Evolutionary conservation across 345 rosid genomes (phyloP).

Genomic region (Leavenworthia alabamica): DNA sequence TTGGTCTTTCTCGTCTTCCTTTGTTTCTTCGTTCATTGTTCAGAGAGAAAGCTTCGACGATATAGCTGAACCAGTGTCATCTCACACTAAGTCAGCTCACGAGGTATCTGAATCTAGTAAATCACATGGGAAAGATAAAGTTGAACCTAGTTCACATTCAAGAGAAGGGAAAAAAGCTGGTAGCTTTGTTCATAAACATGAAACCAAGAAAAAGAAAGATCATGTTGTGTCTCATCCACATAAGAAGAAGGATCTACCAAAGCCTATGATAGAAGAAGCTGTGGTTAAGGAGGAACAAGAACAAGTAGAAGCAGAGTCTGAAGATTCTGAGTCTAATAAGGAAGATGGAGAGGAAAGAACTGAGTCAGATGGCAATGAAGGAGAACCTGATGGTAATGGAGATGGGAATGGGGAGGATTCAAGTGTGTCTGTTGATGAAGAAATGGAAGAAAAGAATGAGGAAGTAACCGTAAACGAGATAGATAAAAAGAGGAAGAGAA

Average conservation of each 20-base stretch:
- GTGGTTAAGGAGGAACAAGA: conserved; percentile 36
- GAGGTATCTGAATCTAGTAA: conserved; percentile 26
- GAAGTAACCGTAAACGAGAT: conserved; percentile 35
- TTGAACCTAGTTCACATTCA: conserved; percentile 33
- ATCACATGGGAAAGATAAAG: conserved; percentile 28
- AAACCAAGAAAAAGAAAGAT: conserved; percentile 39
- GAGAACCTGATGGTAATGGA: conserved; percentile 35
- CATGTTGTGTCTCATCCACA: conserved; percentile 33
- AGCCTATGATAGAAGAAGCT: conserved; percentile 30
- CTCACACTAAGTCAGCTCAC: conserved; percentile 31
- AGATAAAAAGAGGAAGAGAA: conserved; percentile 51
- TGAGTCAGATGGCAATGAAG: conserved; percentile 52
- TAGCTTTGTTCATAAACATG: conserved; percentile 43
- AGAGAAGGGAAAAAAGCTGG: conserved; percentile 38
- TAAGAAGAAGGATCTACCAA: conserved; percentile 33
- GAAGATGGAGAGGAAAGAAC: conserved; percentile 40
- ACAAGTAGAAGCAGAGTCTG: conserved; percentile 43
- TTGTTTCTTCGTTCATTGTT: conserved; percentile 52
- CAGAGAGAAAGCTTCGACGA: conserved; percentile 81
- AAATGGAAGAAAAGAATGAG: conserved; percentile 40
- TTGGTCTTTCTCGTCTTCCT: conserved; percentile 71
- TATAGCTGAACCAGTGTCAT: conserved; percentile 67
- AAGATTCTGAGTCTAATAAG: conserved; percentile 36
- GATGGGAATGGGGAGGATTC: conserved; percentile 45
- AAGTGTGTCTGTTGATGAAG: conserved; percentile 41